A percentile compares a stretch with the other conserved stretches of the same genome.
Conservation (phyloP, 2,329 filamentous ascomycete species). For the Raffaelea ambrosiae region DNA sequence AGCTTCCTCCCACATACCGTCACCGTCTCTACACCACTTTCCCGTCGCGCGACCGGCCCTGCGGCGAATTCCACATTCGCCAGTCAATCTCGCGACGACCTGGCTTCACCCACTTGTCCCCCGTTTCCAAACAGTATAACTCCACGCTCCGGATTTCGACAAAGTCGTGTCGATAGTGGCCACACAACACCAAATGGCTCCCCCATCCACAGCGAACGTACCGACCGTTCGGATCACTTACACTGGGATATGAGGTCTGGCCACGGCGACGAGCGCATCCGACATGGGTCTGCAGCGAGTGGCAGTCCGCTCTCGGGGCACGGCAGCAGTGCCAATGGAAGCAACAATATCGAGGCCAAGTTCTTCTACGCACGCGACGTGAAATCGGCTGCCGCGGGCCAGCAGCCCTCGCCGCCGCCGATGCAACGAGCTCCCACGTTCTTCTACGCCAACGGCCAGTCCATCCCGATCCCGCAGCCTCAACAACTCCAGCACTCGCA, state of each 20-base stretch:
- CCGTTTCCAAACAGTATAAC: neutral
- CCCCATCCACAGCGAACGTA: neutral
- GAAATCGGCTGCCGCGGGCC: conserved; percentile 11
- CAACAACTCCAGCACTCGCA: conserved; percentile 19
- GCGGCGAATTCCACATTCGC: neutral
- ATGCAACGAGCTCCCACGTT: conserved; percentile 36
- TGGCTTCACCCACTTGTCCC: neutral
- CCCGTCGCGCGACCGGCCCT: neutral
- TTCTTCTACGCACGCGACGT: conserved; percentile 92
- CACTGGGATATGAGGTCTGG: neutral
- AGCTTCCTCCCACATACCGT: neutral
- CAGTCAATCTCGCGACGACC: neutral
- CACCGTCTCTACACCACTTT: neutral
- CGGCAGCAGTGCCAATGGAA: neutral
- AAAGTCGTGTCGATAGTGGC: neutral
- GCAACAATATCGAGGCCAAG: conserved; percentile 43
- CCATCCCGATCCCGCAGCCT: conserved; percentile 23
- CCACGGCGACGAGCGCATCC: neutral
- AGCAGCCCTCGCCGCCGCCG: conserved; percentile 7
- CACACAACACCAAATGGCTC: neutral
- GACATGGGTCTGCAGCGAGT: neutral
- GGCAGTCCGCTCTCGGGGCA: neutral
- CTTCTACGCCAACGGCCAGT: conserved; percentile 46
- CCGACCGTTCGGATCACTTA: too few relatives aligned
- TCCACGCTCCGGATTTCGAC: neutral